Conservation (phyloP, 2,329 filamentous ascomycete genomes). For the Alternaria consortialis region DNA sequence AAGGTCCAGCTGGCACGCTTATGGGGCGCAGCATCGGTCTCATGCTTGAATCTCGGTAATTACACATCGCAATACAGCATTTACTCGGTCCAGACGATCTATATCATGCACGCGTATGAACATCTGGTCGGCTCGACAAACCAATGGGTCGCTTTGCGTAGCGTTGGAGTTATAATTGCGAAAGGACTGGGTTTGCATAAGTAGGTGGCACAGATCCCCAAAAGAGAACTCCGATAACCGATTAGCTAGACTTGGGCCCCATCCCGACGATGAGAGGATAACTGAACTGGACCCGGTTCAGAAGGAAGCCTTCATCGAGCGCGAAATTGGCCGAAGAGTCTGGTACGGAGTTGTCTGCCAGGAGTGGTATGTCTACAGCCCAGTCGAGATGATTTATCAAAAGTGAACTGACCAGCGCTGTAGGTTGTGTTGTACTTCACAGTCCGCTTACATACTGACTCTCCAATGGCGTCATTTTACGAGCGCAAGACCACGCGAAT, state of each 20-base stretch:
- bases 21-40: conserved; percentile 58
- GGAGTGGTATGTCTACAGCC: conserved; percentile 46
- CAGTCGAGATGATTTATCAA: neutral
- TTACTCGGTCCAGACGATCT: conserved; percentile 56
- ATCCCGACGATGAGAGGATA: conserved; percentile 38
- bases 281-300: conserved; percentile 29
- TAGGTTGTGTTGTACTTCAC: conserved; percentile 52
- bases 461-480: conserved; percentile 48
- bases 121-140: conserved; percentile 61
- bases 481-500: conserved; percentile 45
- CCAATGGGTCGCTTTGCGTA: conserved; percentile 57
- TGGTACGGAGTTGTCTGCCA: conserved; percentile 54
- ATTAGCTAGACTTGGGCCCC: conserved; percentile 29
- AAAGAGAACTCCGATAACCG: neutral
- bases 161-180: conserved; percentile 58
- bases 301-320: conserved; percentile 39
- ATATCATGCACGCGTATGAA: conserved; percentile 59
- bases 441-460: conserved; percentile 49
- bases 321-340: conserved; percentile 52
- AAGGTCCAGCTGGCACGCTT: conserved; percentile 53
- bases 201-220: conserved; percentile 8
- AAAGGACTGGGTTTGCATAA: conserved; percentile 59
- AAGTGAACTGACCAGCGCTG: neutral
- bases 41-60: conserved; percentile 58
- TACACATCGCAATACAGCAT: conserved; percentile 54